phyloP scores from a whole-genome alignment of 495 filamentous ascomycete species.

The Tuber melanosporum region DNA sequence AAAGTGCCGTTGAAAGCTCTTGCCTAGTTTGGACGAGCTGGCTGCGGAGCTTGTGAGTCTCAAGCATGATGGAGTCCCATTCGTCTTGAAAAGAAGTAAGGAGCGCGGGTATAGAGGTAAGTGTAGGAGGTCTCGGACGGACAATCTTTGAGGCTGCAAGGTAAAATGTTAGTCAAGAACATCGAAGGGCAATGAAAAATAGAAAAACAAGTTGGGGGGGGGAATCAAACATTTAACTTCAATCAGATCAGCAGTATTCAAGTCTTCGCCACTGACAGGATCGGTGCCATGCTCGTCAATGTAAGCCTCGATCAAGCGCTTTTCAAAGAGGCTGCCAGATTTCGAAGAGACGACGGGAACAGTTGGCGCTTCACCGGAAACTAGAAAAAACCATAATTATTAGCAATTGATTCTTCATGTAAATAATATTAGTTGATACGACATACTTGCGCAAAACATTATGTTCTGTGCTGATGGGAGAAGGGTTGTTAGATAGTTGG shows the following conservation, averaged over 20 bases:
- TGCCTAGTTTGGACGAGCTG: conserved; percentile 83
- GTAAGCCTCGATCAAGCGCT: conserved; percentile 88
- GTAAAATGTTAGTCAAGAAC: not conserved
- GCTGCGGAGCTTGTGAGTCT: conserved; percentile 80
- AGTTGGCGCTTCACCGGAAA: conserved; percentile 95
- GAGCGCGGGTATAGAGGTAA: conserved; percentile 94
- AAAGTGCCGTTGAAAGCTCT: conserved; percentile 85
- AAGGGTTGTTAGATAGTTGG: conserved; percentile 18
- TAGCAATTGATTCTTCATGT: conserved; percentile 21
- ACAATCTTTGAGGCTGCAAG: conserved; percentile 62
- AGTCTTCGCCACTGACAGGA: conserved; percentile 82
- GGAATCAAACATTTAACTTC: conserved; percentile 56
- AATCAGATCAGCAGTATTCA: conserved; percentile 78
- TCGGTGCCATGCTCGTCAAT: conserved; percentile 91
- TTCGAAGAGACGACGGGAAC: conserved; percentile 90
- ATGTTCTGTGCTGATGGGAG: conserved; percentile 42
- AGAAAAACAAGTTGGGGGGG: not conserved
- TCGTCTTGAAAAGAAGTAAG: conserved; percentile 96
- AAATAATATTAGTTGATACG: conserved; percentile 2
- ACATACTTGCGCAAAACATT: conserved; percentile 74
- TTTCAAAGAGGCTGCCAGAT: conserved; percentile 92
- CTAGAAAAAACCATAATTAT: conserved; percentile 48
- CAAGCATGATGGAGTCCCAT: conserved; percentile 90
- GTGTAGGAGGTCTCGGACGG: conserved; percentile 81
- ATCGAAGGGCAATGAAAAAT: not conserved